These are phyloP conservation scores for Aristolochia contorta DNA, from an alignment of 164 flowering plant species.

Conservation along the genomic window DNA sequence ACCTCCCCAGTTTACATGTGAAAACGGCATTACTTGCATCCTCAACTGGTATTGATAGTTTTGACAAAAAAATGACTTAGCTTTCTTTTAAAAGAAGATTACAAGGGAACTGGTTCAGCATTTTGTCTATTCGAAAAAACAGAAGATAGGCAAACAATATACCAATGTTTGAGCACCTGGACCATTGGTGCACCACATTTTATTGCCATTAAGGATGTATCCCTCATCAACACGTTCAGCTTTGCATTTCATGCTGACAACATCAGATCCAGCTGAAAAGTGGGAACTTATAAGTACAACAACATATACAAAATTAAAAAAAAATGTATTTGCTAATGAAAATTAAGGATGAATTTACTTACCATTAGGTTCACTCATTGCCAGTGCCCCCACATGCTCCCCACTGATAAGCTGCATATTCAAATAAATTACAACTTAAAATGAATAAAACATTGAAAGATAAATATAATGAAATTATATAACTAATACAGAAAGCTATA, in stretches of 20 bases:
- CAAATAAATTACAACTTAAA: slow-evolving; percentile 1
- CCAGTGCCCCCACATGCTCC: slow-evolving; percentile 98
- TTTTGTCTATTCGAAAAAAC: too few relatives aligned
- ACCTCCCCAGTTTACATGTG: too few relatives aligned
- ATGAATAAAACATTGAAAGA: background rate
- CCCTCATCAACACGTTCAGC: slow-evolving; percentile 93
- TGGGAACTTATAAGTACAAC: background rate
- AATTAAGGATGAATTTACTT: slow-evolving; percentile 10
- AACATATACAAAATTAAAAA: background rate
- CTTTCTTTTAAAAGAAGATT: too few relatives aligned
- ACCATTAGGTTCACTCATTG: slow-evolving; percentile 99
- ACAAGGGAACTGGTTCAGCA: too few relatives aligned
- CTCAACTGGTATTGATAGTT: too few relatives aligned
- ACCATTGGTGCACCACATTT: slow-evolving; percentile 99
- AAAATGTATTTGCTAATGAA: background rate
- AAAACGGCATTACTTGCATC: too few relatives aligned
- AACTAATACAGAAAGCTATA: too few relatives aligned
- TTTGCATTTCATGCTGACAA: slow-evolving; percentile 97
- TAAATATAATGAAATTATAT: too few relatives aligned
- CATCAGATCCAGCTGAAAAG: slow-evolving; percentile 96
- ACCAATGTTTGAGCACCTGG: slow-evolving; percentile 92
- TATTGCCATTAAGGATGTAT: slow-evolving; percentile 87
- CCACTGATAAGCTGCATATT: slow-evolving; percentile 83
- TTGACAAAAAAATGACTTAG: too few relatives aligned
- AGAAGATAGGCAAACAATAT: background rate